Conservation (phyloP, 2,329 filamentous ascomycete genomes). For the Lasiodiplodia sp. region DNA sequence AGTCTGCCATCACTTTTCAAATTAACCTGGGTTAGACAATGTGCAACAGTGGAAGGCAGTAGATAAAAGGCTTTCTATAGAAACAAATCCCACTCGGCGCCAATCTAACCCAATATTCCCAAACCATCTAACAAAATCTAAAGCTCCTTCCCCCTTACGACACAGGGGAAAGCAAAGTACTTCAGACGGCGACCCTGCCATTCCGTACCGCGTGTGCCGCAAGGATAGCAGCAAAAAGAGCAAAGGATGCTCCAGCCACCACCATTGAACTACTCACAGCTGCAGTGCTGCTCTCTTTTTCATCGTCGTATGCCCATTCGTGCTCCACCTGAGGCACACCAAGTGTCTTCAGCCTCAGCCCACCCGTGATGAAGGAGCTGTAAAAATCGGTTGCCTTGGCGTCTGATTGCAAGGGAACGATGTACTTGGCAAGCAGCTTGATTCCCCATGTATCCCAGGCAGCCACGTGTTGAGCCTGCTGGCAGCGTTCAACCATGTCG, state of each 20-base stretch:
- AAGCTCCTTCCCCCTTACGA: background rate
- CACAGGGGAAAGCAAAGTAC: background rate
- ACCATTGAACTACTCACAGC: background rate
- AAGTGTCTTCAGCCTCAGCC: background rate
- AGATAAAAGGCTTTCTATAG: background rate
- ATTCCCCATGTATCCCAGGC: conserved; percentile 2
- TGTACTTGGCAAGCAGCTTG: background rate
- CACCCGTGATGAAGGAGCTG: conserved; percentile 15
- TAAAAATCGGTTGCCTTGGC: conserved; percentile 9
- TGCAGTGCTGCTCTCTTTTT: background rate
- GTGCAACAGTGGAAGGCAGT: too few species aligned
- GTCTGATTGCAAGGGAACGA: background rate
- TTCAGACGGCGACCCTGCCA: background rate
- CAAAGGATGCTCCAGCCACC: background rate
- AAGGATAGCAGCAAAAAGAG: conserved; percentile 6
- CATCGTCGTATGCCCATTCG: conserved; percentile 14
- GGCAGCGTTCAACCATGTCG: conserved; percentile 21
- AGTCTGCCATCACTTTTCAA: background rate
- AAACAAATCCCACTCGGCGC: background rate
- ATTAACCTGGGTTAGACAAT: background rate
- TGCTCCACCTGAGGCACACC: background rate
- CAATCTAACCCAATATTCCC: background rate
- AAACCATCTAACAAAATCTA: too few species aligned
- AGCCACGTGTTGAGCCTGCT: background rate
- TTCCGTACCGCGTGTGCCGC: background rate